Base-by-base conservation (phyloP, 2,329 filamentous ascomycete species). In the Penicillium palitans region DNA sequence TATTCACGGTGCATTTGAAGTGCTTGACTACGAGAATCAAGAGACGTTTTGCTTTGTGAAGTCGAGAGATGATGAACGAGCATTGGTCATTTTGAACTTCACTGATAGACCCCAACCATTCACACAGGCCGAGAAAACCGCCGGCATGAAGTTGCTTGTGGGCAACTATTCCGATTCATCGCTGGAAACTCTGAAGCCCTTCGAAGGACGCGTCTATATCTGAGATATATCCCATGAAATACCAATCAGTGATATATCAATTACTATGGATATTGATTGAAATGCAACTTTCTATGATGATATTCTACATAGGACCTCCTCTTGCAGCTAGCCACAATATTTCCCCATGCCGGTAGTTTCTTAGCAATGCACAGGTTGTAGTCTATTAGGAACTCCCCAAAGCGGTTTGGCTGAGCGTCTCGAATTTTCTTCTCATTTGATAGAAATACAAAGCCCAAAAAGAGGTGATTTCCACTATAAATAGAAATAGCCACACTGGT, bases 191-290 rank as follows among this genome's bases (percentile, higher is more conserved):
- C 19, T 67, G 21, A 47, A 56, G n/a, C 63, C 66, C 1, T 68
- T 59, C 21, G 66, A 68, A 47, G 66, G 66, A 12, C 52, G 66
- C 12, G 61, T 68, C n/a, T 68, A 68, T 41, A 31, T 68, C 15
- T 57, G 40, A 56, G 8, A 19, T n/a, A 9, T 25, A 10, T 25
- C 10, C 17, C 15, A 33, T 15, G 17, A 4, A 47, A 3, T 1
- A 12, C 29, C 2, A 17, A 21, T 15, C 12, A 21, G 7, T 2
- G 8, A 47, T 24, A 17, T 17, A 10, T 31, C 1, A 12, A 5
- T 17, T 35, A 2, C 7, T 10, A 31, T 6, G 19, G 7, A 24
- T 46, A 15, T 35, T 35, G 8, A 17, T 10, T 24, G 29, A 10
- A 7, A 33, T 17, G 8, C 17, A 21, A 33, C 5, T 24, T 17